Evolutionary conservation across 192 early-diverging fungal genomes (phyloP), one percentile per base, ranked within the genome.

Genomic region (Umbelopsis vinacea): DNA sequence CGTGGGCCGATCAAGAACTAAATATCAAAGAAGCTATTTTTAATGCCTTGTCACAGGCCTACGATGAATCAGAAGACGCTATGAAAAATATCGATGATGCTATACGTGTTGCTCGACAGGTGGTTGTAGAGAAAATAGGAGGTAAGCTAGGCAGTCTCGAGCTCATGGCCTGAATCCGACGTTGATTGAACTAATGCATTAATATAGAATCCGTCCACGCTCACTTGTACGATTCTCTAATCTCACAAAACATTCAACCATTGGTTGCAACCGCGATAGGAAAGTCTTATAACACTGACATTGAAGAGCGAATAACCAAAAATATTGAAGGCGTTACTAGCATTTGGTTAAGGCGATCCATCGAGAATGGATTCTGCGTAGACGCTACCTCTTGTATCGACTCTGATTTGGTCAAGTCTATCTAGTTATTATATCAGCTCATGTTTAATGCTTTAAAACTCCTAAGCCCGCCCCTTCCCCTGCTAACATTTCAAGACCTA

Each of bases 51-150:
- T n/a, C 11, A 17, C 26, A 14, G 19, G 17, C 33, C 7, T 19
- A 35, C 10, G 12, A 63, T 19, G 3, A 63, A 37, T 26, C 23
- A n/a, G 26, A 19, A 6, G 14, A 63, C 11, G 33, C 33, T 19
- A 63, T 63, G 8, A 0, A 37, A 37, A 12, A 63, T 37, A 37
- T 63, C 14, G 19, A 63, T n/a, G 57, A 37, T 38, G 57, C 57
- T 37, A 29, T 35, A 10, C 57, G 57, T 19, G 29, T 29, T 63
- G 57, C 57, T 63, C 57, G 57, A 19, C 29, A 63, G 17, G 57
- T 33, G 38, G 29, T 63, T n/a, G 57, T 63, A 35, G 29, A 63
- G 3, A 63, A 63, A 63, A 63, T 63, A 63, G 17, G 33, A 63
- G 57, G 57, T 63, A 37, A 19, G 29, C 0, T 63, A 26, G 4